These are phyloP conservation scores for Aureobasidium zeae DNA, from an alignment of 2,329 filamentous ascomycete species.

Conservation along the genomic window DNA sequence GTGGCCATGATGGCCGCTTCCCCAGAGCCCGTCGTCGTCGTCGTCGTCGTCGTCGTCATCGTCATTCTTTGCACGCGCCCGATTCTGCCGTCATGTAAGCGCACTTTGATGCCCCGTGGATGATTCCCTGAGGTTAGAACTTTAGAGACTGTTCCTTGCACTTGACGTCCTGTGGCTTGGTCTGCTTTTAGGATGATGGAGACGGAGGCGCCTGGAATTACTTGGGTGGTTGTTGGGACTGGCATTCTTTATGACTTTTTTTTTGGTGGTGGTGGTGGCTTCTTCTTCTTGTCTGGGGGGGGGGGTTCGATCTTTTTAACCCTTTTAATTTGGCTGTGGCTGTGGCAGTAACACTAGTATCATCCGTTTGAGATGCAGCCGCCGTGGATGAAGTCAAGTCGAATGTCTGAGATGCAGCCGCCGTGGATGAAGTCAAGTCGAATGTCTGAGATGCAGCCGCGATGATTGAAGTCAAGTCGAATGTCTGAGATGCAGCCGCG, in stretches of 20 bases:
- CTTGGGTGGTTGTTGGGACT: slow-evolving; percentile 34
- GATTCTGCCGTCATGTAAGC: slow-evolving; percentile 60
- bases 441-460: too few species aligned
- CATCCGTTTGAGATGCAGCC: too few species aligned
- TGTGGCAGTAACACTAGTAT: too few species aligned
- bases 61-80: slow-evolving; percentile 64
- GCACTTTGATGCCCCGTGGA: slow-evolving; percentile 69
- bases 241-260: slow-evolving; percentile 1
- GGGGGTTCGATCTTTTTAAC: too few species aligned
- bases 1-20: too few species aligned
- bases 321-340: neutral
- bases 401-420: too few species aligned
- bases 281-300: too few species aligned
- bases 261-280: neutral
- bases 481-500: too few species aligned
- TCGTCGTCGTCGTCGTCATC: too few species aligned
- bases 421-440: too few species aligned
- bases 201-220: slow-evolving; percentile 54
- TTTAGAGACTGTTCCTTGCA: slow-evolving; percentile 56
- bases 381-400: too few species aligned
- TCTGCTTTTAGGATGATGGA: slow-evolving; percentile 69
- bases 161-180: slow-evolving; percentile 63
- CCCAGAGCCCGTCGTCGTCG: neutral
- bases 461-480: too few species aligned
- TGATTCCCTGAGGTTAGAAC: slow-evolving; percentile 66